Evolutionary conservation across 768 basidiomycete genomes (phyloP).

Genomic region (Mycena rosella): DNA sequence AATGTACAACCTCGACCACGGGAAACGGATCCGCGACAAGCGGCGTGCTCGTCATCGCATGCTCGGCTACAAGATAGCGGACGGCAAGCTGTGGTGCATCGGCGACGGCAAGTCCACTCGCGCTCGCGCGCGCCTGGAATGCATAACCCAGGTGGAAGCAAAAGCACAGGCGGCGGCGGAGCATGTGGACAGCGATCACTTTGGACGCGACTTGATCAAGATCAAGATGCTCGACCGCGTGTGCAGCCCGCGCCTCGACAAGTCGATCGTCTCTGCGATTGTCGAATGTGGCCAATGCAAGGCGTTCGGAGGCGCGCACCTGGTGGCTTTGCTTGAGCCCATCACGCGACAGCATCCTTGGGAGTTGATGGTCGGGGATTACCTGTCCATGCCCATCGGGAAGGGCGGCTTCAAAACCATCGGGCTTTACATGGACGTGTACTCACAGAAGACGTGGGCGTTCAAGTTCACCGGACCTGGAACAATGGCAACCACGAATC

Average conservation of each 20-base stretch:
- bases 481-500: conserved; percentile 13
- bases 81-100: conserved; percentile 40
- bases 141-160: conserved; percentile 45
- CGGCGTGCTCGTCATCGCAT: conserved; percentile 35
- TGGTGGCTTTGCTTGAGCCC: conserved; percentile 13
- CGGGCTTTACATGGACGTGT: conserved; percentile 20
- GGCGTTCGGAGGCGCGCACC: conserved; percentile 21
- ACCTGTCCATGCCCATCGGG: conserved; percentile 24
- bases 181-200: conserved; percentile 47
- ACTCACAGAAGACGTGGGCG: conserved; percentile 25
- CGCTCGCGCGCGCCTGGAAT: conserved; percentile 39
- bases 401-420: conserved; percentile 28
- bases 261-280: conserved; percentile 41
- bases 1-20: conserved; percentile 30
- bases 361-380: conserved; percentile 27
- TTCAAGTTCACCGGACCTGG: conserved; percentile 16
- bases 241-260: conserved; percentile 45
- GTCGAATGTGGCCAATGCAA: conserved; percentile 42
- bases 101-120: conserved; percentile 26
- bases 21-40: conserved; percentile 23
- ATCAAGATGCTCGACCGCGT: conserved; percentile 44
- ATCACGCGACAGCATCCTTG: conserved; percentile 24
- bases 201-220: conserved; percentile 50
- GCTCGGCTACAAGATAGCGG: conserved; percentile 37
- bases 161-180: conserved; percentile 35